Percentiles rank a stretch among this genome's conserved stretches.
Conservation (phyloP, 2,329 filamentous ascomycete species). For the Alternaria hordeiaustralica region DNA sequence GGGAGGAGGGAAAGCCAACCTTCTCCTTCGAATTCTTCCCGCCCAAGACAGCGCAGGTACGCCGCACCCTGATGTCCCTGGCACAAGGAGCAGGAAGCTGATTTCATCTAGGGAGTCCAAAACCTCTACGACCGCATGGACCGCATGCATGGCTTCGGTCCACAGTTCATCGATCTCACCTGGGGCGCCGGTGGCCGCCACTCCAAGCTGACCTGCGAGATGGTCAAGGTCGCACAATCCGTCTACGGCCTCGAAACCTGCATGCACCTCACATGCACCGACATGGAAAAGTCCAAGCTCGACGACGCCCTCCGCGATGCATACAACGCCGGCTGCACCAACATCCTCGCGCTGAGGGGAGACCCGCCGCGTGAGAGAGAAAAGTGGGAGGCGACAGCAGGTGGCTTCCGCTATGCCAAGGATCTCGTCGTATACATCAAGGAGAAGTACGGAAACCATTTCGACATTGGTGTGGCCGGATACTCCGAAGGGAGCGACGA, state of each 20-base stretch:
- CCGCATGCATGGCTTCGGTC: slow-evolving; percentile 93
- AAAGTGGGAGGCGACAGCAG: slow-evolving; percentile 87
- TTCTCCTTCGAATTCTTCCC: slow-evolving; percentile 99
- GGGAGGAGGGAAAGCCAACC: slow-evolving; percentile 78
- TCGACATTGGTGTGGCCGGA: slow-evolving; percentile 95
- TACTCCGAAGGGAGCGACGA: slow-evolving; percentile 97
- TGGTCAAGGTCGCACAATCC: slow-evolving; percentile 94
- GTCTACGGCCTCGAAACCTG: slow-evolving; percentile 97
- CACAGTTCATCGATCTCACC: slow-evolving; percentile 96
- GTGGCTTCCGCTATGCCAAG: slow-evolving; percentile 88
- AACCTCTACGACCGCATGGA: slow-evolving; percentile 99
- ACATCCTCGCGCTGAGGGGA: slow-evolving; percentile 91
- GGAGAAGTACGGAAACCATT: slow-evolving; percentile 81
- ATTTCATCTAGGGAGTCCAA: slow-evolving; percentile 73
- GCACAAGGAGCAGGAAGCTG: slow-evolving; percentile 7
- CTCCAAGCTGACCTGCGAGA: slow-evolving; percentile 92
- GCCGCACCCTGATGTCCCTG: not conserved
- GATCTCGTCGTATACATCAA: slow-evolving; percentile 88
- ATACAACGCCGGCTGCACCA: slow-evolving; percentile 95
- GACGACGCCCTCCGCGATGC: slow-evolving; percentile 86
- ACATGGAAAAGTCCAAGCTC: slow-evolving; percentile 93
- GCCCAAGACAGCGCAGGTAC: slow-evolving; percentile 85
- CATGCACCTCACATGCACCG: slow-evolving; percentile 98
- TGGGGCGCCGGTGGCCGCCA: slow-evolving; percentile 95
- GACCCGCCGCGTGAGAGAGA: slow-evolving; percentile 94